Base-by-base conservation (phyloP, 2,329 filamentous ascomycete species). In the Penicillium palitans region DNA sequence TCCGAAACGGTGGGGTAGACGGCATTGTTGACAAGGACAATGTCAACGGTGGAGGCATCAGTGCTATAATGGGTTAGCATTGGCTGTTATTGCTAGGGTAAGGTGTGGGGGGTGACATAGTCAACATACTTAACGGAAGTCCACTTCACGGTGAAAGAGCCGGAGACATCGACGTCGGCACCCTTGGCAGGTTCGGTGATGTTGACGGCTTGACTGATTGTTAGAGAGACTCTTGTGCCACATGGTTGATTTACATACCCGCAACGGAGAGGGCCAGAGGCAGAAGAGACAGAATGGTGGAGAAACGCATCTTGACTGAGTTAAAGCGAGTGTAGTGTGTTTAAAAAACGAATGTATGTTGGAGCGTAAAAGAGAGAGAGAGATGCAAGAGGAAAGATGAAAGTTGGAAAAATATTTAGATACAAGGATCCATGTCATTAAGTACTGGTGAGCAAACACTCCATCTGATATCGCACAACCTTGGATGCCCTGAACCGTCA, bases 1-100 rank as follows among this genome's bases (percentile, higher is more conserved):
- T 70, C 64, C 37, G 66, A 61, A 4, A 76, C 64, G 5, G 60
- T 57, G 17, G 76, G 74, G 50, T 75, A 72, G 52, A 72, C 65
- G 42, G 64, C 63, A 56, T 76, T 71, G 63, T 79, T 76, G 65
- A 76, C 73, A 25, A 79, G 68, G 60, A 76, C 69, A 59, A 80
- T 72, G 57, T 77, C 66, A 62, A 79, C 74, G 40, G 65, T 68
- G 24, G 67, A 59, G 4, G 74, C 71, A 53, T 80, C 78, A 39
- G 76, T 75, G 55, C 73, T 76, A 31, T 27, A 31, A 8, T 13
- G 25, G 25, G 37, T 65, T 37, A 59, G 58, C 39, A 6, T 41
- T 51, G 21, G 4, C 4, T 31, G 3, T 29, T 27, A 29, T 25
- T 17, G 6, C 33, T 6, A 19, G 19, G 15, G 9, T 44, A 44